Evolutionary conservation across 805 yeast species (phyloP).

Genomic region (Candida andamanensis): DNA sequence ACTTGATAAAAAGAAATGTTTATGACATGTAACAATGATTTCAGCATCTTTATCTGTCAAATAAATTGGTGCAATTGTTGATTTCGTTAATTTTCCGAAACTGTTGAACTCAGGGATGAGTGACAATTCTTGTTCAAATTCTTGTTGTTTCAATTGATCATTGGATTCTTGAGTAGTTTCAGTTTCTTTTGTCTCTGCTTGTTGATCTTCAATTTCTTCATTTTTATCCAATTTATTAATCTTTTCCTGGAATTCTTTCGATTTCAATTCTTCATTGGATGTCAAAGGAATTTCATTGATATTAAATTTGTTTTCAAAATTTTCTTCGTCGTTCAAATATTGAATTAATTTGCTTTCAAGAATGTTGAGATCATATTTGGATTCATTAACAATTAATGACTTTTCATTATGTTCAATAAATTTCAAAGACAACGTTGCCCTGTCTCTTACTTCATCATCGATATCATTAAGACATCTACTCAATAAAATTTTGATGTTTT

Average conservation of each 20-base stretch:
- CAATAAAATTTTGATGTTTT: constrained; percentile 70
- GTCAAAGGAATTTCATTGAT: constrained; percentile 59
- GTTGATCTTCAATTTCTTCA: constrained; percentile 18
- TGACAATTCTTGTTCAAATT: constrained; percentile 64
- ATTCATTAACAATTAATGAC: constrained; percentile 58
- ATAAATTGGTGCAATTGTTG: constrained; percentile 53
- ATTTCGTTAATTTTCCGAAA: constrained; percentile 72
- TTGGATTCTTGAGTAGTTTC: constrained; percentile 17
- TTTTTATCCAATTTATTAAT: constrained; percentile 30
- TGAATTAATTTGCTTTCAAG: constrained; percentile 73
- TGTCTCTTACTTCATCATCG: constrained; percentile 97
- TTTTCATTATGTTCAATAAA: constrained; percentile 42
- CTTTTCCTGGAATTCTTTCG: constrained; percentile 56
- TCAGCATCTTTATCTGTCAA: constrained; percentile 92
- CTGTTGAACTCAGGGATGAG: constrained; percentile 66
- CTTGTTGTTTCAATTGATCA: constrained; percentile 47
- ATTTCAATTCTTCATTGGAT: constrained; percentile 64
- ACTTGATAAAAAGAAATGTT: constrained; percentile 68
- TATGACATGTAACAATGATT: constrained; percentile 78
- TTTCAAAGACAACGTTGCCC: constrained; percentile 83
- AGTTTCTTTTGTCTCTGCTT: constrained; percentile 12
- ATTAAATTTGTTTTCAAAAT: constrained; percentile 61
- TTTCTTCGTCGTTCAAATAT: constrained; percentile 56
- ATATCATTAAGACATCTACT: constrained; percentile 80
- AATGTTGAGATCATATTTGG: constrained; percentile 65